Evolutionary conservation across 1,284 basidiomycete species (phyloP), one percentile per base, ranked within the genome.

Genomic region (Irpex sp.): DNA sequence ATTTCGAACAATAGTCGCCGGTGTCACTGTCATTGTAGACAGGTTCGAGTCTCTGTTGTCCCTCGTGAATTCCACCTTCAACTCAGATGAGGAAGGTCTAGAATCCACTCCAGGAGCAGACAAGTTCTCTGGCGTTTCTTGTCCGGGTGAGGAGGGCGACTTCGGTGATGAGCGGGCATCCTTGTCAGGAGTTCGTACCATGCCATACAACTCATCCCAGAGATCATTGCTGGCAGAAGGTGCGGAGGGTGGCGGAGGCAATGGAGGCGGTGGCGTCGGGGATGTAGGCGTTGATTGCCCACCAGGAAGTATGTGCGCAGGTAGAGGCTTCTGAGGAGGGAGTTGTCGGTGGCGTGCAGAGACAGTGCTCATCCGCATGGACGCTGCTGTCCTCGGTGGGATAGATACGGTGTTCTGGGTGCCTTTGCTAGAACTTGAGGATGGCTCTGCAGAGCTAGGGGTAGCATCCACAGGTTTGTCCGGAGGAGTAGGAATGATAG

Each of bases 1-100:
- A 11, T 68, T 67, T 8, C 67, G 58, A 31, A 72, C 69, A 51
- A 75, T 75, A 35, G 72, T 75, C 11, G 74, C 74, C 13, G 72
- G 72, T 51, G 71, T 72, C n/a, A 75, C 70, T 3, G 74, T 75
- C 66, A 72, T 70, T 4, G 72, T 75, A n/a, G 72, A 74, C 58
- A 73, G 61, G 35, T 68, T 71, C 3, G 74, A 74, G 53, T 75
- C 74, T 19, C 74, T 67, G 65, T 75, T 75, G 43, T 72, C 71
- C 21, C 68, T 66, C 43, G 66, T 63, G 35, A 68, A 64, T 2
- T 66, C 60, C n/a, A 67, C 65, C 9, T 66, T 66, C 26, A 71
- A 17, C 39, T 69, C 65, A 36, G 53, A 55, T 8, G 53, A 55
- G 9, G 33, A 15, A 17, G 53, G 53, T 8, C 53, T 13, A 8